Base-by-base conservation (phyloP, 108 stramenopile genomes). In the Fistulifera solaris region DNA sequence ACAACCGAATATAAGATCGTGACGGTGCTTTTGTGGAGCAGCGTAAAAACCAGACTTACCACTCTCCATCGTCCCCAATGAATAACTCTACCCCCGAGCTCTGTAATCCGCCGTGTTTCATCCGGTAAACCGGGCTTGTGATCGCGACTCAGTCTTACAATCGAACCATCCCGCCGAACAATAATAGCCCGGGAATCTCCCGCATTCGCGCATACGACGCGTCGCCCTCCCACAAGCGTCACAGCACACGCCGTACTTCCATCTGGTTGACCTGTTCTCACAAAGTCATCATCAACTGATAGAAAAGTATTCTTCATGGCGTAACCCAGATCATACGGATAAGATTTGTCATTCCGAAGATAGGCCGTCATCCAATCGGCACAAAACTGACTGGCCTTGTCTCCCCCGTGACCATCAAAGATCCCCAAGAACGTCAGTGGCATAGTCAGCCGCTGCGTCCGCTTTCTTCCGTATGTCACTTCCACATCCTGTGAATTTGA, bases 341-440 rank as follows among this genome's bases (percentile, higher is more conserved):
- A 87, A 28, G 71, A 68, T 13, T 73, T 73, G 27, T 89, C 83
- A 50, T 76, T 73, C 1, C 77, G 73, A 48, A 86, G 62, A 52
- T 93, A 93, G 11, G 65, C 56, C 23, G 85, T 76, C 39, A 86
- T 38, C 87, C 87, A 89, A 54, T 89, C 87, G 3, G 84, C 81
- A 38, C 92, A 93, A 58, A 81, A 97, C 44, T 89, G 88, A 23
- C 81, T 77, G 11, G 91, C 92, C 47, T 92, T 81, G 38, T 81
- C 82, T 38, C 94, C 94, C 17, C 96, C 96, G 56, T 99, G 98
- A 0, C 98, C 98, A 63, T 99, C 98, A 64, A 93, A 99, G 1
- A 97, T 82, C 15, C 91, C 96, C 22, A 72, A 39, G 43, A 63
- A 69, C 15, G 75, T 77, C 3, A 83, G 46, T 8, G 76, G 81